Percentiles rank a stretch among this genome's conserved stretches.
These are phyloP conservation scores for Saxispiralis lemnorum DNA, from an alignment of 495 filamentous ascomycete species.

Conservation along the genomic window DNA sequence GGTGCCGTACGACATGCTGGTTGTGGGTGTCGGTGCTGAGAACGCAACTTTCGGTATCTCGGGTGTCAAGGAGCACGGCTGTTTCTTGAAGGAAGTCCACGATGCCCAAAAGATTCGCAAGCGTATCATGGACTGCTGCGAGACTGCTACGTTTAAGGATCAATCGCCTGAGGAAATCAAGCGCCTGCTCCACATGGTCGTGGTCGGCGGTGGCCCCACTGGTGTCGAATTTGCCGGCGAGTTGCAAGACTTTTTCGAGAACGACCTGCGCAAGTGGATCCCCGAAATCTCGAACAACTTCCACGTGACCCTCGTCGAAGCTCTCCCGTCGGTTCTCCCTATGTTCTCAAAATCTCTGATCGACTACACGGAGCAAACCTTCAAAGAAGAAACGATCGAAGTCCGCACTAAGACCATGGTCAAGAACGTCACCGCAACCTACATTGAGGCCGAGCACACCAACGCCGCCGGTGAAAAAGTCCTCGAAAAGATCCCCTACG, in stretches of 20 bases:
- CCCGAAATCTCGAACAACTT: slow-evolving; percentile 88
- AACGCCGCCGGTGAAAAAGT: slow-evolving; percentile 76
- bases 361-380: slow-evolving; percentile 96
- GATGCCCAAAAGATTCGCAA: slow-evolving; percentile 92
- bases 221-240: slow-evolving; percentile 98
- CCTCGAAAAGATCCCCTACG: slow-evolving; percentile 70
- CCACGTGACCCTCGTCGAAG: slow-evolving; percentile 92
- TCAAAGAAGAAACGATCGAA: slow-evolving; percentile 94
- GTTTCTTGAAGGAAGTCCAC: slow-evolving; percentile 94
- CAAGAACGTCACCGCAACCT: slow-evolving; percentile 88
- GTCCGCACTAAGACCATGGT: slow-evolving; percentile 98
- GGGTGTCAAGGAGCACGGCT: slow-evolving; percentile 84
- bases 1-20: slow-evolving; percentile 94
- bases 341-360: slow-evolving; percentile 99
- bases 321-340: slow-evolving; percentile 91
- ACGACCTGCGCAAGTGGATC: slow-evolving; percentile 94
- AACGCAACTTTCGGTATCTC: slow-evolving; percentile 96
- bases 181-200: slow-evolving; percentile 95
- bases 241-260: slow-evolving; percentile 94
- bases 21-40: slow-evolving; percentile 90
- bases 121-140: slow-evolving; percentile 98
- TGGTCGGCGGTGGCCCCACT: slow-evolving; percentile 92
- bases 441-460: slow-evolving; percentile 76
- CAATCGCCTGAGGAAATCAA: slow-evolving; percentile 78
- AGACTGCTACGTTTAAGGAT: slow-evolving; percentile 96